Evolutionary conservation across 2,329 filamentous ascomycete species (phyloP).

Genomic region (Talaromyces albobiverticillius): DNA sequence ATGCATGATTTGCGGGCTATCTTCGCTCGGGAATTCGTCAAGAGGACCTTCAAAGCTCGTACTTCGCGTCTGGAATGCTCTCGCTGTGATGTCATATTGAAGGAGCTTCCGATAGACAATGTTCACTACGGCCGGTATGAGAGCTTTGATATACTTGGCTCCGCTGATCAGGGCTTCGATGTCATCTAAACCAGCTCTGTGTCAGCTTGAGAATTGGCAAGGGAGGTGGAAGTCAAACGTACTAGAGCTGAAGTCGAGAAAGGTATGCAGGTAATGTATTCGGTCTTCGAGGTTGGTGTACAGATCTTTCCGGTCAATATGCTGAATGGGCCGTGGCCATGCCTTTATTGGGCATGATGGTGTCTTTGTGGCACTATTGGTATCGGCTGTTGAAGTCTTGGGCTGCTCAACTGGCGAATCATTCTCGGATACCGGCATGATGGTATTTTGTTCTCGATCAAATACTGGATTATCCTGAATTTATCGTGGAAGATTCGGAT

Average conservation of each 20-base stretch:
- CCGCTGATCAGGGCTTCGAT: constrained; percentile 68
- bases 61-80: constrained; percentile 64
- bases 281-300: constrained; percentile 69
- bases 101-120: constrained; percentile 81
- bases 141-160: constrained; percentile 73
- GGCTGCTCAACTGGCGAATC: neutral
- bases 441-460: neutral
- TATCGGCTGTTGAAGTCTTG: neutral
- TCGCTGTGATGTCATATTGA: constrained; percentile 76
- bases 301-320: constrained; percentile 67
- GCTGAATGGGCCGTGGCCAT: constrained; percentile 40
- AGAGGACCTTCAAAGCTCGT: constrained; percentile 66
- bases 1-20: constrained; percentile 71
- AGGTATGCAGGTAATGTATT: constrained; percentile 70
- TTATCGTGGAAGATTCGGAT: neutral
- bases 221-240: constrained; percentile 37
- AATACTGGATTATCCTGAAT: too few relatives aligned
- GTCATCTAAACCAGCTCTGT: constrained; percentile 54
- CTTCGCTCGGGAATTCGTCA: constrained; percentile 62
- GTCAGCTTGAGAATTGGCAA: constrained; percentile 10
- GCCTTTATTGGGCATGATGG: constrained; percentile 13
- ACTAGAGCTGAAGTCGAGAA: constrained; percentile 72
- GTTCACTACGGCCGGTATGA: constrained; percentile 79
- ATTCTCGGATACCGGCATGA: neutral
- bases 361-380: neutral